Evolutionary conservation across 306 rosid species (phyloP), one percentile per base, ranked within the genome.

Genomic region (Quillaja saponaria): DNA sequence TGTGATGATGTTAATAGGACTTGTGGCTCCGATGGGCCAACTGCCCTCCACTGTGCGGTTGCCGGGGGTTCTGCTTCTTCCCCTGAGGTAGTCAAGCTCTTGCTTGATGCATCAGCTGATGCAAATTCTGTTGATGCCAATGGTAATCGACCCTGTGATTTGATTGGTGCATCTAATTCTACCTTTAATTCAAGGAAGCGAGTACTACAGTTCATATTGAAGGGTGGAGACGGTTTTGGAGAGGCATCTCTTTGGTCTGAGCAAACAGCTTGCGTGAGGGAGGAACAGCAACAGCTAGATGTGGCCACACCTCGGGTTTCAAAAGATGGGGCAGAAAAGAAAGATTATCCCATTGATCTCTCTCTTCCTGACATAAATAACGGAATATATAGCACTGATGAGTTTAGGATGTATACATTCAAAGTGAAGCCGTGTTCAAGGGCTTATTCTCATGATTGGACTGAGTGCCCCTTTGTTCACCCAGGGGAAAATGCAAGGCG

Each of bases 381-480:
- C 40, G 97, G 84, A 28, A 76, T 90, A 14, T 90, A 85, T 56
- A 63, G 97, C 63, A 81, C 97, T 1, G 94, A 90, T 79, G 97
- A 90, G 66, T 90, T 90, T 63, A 78, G 97, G 68, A 90, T 90
- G 97, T 90, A 69, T 54, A 76, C 80, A 47, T 87, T 87, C 78
- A 90, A 90, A 69, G 87, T 90, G 66, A 87, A 76, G 74, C 96
- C 97, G 18, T 90, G 97, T 67, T 87, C 97, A 42, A 87, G 97
- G 74, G 96, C 97, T 56, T 90, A 90, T 64, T 83, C 97, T 18
- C 97, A 90, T 20, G 97, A 90, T 61, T 90, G 97, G 96, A 90
- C 96, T 2, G 96, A 87, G 84, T 90, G 97, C 38, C 97, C 97
- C 1, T 90, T 83, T 61, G 96, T 81, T 61, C 97, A 90, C 84